Evolutionary conservation across 2,329 filamentous ascomycete species (phyloP).

Genomic region (Emergomyces orientalis): DNA sequence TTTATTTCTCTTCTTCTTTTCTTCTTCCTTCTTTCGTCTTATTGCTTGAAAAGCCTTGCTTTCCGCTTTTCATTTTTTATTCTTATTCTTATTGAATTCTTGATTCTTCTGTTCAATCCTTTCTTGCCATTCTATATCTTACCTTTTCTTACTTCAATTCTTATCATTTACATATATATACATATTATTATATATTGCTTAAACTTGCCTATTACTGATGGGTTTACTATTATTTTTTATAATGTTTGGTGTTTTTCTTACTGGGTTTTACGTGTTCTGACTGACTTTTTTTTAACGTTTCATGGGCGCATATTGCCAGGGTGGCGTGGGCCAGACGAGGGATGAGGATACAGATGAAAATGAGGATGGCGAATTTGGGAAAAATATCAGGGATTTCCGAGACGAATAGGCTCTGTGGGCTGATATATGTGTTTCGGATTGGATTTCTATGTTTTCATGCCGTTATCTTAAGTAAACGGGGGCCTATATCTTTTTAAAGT

Average conservation of each 20-base stretch:
- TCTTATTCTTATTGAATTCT: neutral
- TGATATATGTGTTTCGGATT: neutral
- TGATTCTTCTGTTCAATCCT: neutral
- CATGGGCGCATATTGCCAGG: too few species aligned
- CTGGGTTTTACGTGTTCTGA: neutral
- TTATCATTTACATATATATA: neutral
- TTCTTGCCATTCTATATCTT: neutral
- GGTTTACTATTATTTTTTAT: too few species aligned
- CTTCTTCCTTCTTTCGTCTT: neutral
- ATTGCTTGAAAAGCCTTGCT: too few species aligned
- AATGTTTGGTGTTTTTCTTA: neutral
- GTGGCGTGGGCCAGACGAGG: too few species aligned
- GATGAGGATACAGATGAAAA: too few species aligned
- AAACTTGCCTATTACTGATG: too few species aligned
- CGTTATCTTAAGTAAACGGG: neutral
- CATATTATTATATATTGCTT: neutral
- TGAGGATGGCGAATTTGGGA: neutral
- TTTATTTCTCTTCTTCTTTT: neutral
- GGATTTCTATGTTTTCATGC: neutral
- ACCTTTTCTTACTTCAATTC: neutral
- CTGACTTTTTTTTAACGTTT: too few species aligned
- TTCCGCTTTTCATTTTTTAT: neutral
- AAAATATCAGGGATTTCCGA: neutral
- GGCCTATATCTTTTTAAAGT: neutral
- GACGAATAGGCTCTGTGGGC: neutral